Conservation (phyloP, 768 basidiomycete genomes). For the Lentinus brumalis region DNA sequence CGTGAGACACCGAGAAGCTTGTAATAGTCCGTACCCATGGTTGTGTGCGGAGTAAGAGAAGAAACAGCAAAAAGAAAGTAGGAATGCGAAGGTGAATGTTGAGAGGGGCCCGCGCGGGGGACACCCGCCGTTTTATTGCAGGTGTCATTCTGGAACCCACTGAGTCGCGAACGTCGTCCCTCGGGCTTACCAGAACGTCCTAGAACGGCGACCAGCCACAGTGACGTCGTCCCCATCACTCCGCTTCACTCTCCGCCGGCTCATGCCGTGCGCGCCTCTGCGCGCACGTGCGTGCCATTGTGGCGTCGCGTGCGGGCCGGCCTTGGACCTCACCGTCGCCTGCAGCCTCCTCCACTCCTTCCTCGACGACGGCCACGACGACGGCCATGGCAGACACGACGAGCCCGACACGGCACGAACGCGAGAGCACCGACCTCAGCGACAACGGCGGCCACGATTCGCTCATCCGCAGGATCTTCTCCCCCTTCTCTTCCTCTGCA, state of each 20-base stretch:
- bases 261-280: neutral
- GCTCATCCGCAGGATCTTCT: constrained; percentile 51
- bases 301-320: neutral
- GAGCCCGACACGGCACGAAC: neutral
- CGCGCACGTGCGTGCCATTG: constrained; percentile 7
- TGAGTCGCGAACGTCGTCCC: neutral
- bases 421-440: constrained; percentile 15
- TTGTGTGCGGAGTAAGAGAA: constrained; percentile 13
- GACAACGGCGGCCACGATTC: constrained; percentile 25
- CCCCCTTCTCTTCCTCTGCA: constrained; percentile 73
- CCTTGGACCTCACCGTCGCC: neutral
- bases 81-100: constrained; percentile 11
- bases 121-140: constrained; percentile 9
- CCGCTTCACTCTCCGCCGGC: constrained; percentile 6
- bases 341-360: constrained; percentile 2
- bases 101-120: neutral
- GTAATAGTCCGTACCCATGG: constrained; percentile 91
- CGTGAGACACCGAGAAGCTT: constrained; percentile 73
- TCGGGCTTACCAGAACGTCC: constrained; percentile 33
- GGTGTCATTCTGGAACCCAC: constrained; percentile 2
- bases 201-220: constrained; percentile 31
- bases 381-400: constrained; percentile 14
- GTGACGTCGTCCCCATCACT: constrained; percentile 15
- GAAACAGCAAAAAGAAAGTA: neutral
- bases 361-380: constrained; percentile 3